Percentiles rank a stretch among this genome's conserved stretches.
These are phyloP conservation scores for Exophiala bonariae DNA, from an alignment of 2,329 filamentous ascomycete genomes.

Conservation along the genomic window DNA sequence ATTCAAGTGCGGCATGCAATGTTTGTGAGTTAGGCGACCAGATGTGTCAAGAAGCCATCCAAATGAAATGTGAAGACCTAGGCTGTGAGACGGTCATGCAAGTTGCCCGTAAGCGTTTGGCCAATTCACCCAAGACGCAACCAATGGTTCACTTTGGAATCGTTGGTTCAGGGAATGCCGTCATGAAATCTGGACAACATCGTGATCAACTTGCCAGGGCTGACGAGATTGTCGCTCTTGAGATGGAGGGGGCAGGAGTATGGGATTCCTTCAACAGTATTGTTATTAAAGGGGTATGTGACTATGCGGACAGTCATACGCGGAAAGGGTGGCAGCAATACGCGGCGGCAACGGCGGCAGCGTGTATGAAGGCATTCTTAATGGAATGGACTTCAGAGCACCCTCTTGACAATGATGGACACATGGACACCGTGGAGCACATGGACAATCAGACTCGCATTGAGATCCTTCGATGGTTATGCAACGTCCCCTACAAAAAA, in stretches of 20 bases:
- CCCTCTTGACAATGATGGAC: no score
- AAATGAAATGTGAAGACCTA: slow-evolving; percentile 7
- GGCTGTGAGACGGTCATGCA: slow-evolving; percentile 14
- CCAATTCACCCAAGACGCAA: slow-evolving; percentile 24
- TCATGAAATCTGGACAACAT: slow-evolving; percentile 40
- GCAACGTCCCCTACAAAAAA: not conserved
- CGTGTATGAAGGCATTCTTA: slow-evolving; percentile 19
- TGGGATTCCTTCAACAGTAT: slow-evolving; percentile 18
- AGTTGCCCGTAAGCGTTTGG: slow-evolving; percentile 5
- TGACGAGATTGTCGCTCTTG: slow-evolving; percentile 21
- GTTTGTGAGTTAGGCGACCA: slow-evolving; percentile 3
- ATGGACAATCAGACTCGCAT: no score
- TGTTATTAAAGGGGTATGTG: slow-evolving; percentile 21
- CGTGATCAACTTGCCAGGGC: slow-evolving; percentile 36
- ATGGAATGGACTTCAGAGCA: not conserved
- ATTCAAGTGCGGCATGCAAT: slow-evolving; percentile 3
- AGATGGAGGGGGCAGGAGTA: slow-evolving; percentile 24
- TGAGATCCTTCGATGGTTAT: slow-evolving; percentile 4
- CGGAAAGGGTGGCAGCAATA: slow-evolving; percentile 14
- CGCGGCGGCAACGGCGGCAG: slow-evolving; percentile 17
- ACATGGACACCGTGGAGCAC: no score
- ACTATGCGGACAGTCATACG: slow-evolving; percentile 18
- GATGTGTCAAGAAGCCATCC: slow-evolving; percentile 6
- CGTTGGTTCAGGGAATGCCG: slow-evolving; percentile 40
- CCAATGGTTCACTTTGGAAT: slow-evolving; percentile 34